phyloP scores from a whole-genome alignment of 225 moss, liverwort and hornwort species.

The Polytrichum formosum region DNA sequence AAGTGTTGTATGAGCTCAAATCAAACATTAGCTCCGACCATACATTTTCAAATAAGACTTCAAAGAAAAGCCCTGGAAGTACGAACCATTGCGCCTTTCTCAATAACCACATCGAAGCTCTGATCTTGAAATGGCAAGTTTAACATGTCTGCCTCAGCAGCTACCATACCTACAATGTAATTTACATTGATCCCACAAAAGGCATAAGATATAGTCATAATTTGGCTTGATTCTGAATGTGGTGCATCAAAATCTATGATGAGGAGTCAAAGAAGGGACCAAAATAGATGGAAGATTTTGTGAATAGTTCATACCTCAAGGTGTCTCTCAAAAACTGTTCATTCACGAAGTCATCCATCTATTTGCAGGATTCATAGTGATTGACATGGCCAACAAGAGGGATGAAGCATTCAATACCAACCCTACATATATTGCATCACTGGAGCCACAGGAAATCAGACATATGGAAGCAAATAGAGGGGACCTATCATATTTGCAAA shows the following conservation, averaged over 20 bases:
- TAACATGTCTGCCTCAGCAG: slow-evolving; percentile 79
- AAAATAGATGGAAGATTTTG: too few species aligned
- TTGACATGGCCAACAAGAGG: too few species aligned
- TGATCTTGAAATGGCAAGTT: slow-evolving; percentile 72
- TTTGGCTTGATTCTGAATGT: too few species aligned
- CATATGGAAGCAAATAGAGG: not conserved
- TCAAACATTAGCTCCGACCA: too few species aligned
- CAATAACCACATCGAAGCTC: slow-evolving; percentile 85
- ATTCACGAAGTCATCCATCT: too few species aligned
- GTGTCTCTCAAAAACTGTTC: too few species aligned
- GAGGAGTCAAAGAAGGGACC: too few species aligned
- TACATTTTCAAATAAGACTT: not conserved
- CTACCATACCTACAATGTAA: slow-evolving; percentile 47
- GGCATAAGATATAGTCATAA: not conserved
- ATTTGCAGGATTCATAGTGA: too few species aligned
- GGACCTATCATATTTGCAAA: slow-evolving; percentile 43
- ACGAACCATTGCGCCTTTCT: slow-evolving; percentile 89
- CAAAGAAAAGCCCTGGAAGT: not conserved
- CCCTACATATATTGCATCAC: not conserved
- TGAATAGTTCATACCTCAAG: too few species aligned
- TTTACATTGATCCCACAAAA: not conserved
- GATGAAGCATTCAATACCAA: too few species aligned
- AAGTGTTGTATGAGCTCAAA: too few species aligned
- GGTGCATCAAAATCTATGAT: too few species aligned
- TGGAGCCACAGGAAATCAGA: not conserved